Evolutionary conservation across 1,284 basidiomycete species (phyloP).

Genomic region (Paramarasmius palmivorus): DNA sequence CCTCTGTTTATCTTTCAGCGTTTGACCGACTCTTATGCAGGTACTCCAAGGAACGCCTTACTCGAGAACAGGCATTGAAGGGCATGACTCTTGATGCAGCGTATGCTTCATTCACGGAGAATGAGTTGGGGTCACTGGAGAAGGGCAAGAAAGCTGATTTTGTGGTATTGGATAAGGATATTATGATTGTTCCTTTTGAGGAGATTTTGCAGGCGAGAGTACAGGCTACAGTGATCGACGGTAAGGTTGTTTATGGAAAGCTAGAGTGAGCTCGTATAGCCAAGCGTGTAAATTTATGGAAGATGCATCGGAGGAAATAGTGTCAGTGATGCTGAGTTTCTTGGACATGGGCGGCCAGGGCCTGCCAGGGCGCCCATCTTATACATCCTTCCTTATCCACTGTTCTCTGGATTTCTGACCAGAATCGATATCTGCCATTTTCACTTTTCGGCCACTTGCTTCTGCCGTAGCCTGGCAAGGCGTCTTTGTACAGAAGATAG

Average conservation of each 20-base stretch:
- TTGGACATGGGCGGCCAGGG: too few species aligned
- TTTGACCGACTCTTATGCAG: conserved; percentile 34
- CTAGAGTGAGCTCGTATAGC: background rate
- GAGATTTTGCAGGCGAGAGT: conserved; percentile 48
- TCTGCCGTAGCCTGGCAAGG: too few species aligned
- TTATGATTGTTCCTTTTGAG: conserved; percentile 62
- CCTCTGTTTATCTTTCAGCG: background rate
- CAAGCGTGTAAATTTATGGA: too few species aligned
- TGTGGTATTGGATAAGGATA: conserved; percentile 77
- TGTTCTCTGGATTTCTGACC: too few species aligned
- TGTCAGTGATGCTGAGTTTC: too few species aligned
- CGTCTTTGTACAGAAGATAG: too few species aligned
- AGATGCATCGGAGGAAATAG: too few species aligned
- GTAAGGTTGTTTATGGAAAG: conserved; percentile 63
- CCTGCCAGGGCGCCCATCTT: too few species aligned
- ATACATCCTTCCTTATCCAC: too few species aligned
- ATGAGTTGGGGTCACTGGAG: conserved; percentile 65
- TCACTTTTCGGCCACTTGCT: too few species aligned
- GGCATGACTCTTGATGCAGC: conserved; percentile 89
- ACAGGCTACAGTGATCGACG: conserved; percentile 55
- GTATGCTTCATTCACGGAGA: conserved; percentile 82
- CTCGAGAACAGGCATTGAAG: conserved; percentile 73
- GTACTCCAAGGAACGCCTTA: conserved; percentile 73
- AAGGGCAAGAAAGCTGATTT: conserved; percentile 85
- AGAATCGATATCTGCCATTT: too few species aligned